Evolutionary conservation across 345 rosid genomes (phyloP), one percentile per base, ranked within the genome.

Genomic region (Mallotus nudiflorus): DNA sequence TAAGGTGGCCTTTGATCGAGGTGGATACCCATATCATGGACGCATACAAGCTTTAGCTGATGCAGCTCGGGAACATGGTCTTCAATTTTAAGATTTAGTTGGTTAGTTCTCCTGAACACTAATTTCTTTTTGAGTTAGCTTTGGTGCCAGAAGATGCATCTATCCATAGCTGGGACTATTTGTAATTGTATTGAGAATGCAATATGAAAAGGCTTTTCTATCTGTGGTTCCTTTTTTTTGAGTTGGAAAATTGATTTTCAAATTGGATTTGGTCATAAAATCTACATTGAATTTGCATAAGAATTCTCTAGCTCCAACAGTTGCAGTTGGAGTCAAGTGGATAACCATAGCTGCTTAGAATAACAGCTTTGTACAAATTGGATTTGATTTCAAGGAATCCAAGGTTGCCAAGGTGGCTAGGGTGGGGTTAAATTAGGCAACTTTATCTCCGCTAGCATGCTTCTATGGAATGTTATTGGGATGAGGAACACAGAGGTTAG

Each of bases 21-120:
- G 96, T 53, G 98, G 98, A 31, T 94, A 87, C 68, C 96, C 86
- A 27, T 91, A 94, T 83, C 97, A 94, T 80, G 98, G 98, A 59
- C 93, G 96, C 0, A 73, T 91, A 50, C 77, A 86, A 71, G 98
- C 92, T 61, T 82, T 94, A 52, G 97, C 96, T 0, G 82, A 85
- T 77, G 91, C 96, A 33, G 97, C 96, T 37, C 85, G 98, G 69
- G 96, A 87, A 68, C 73, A 87, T 52, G 95, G 97, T 63, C 98
- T 94, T 84, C 86, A 81, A 78, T 93, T 91, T 73, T 91, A 82
- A 83, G 15, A 7, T 62, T 28, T 35, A 52, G 37, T 40, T 55
- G 62, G 80, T 78, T 73, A 60, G 52, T 70, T 51, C 48, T 55
- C 50, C 11, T 28, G 29, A 69, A 55, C 33, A 20, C 46, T 28